Conservation (phyloP, 2,329 filamentous ascomycete genomes). For the Bipolaris oryzae region DNA sequence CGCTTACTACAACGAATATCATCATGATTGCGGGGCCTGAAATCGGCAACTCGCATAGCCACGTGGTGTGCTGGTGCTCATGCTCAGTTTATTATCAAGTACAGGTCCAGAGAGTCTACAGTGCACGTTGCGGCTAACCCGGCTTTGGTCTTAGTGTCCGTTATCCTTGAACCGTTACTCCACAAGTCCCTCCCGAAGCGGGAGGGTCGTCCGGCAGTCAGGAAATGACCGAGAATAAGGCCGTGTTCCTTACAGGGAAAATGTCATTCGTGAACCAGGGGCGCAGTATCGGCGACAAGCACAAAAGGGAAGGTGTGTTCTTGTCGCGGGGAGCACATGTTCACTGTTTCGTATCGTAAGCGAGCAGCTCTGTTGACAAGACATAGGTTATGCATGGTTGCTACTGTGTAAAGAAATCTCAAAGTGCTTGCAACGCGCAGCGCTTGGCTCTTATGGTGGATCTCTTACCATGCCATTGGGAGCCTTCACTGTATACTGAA, state of each 20-base stretch:
- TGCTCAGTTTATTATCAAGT: constrained; percentile 1
- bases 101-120: constrained; percentile 4
- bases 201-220: constrained; percentile 12
- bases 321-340: neutral
- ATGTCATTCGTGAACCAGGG: neutral
- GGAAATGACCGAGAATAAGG: constrained; percentile 7
- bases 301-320: constrained; percentile 7
- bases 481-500: neutral
- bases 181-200: constrained; percentile 13
- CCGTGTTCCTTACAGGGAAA: constrained; percentile 9
- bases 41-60: constrained; percentile 9
- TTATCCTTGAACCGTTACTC: constrained; percentile 13
- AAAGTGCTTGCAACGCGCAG: too few species aligned
- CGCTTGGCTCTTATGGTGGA: neutral
- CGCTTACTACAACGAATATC: neutral
- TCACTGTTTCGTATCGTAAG: neutral
- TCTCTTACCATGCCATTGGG: neutral
- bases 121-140: constrained; percentile 10
- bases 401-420: too few species aligned
- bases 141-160: constrained; percentile 1
- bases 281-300: neutral
- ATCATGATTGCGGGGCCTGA: constrained; percentile 2
- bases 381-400: neutral
- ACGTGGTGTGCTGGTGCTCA: constrained; percentile 2
- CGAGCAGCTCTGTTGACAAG: neutral